These are phyloP conservation scores for Cladosporium austrohemisphaericum DNA, from an alignment of 2,329 filamentous ascomycete genomes.

Conservation along the genomic window DNA sequence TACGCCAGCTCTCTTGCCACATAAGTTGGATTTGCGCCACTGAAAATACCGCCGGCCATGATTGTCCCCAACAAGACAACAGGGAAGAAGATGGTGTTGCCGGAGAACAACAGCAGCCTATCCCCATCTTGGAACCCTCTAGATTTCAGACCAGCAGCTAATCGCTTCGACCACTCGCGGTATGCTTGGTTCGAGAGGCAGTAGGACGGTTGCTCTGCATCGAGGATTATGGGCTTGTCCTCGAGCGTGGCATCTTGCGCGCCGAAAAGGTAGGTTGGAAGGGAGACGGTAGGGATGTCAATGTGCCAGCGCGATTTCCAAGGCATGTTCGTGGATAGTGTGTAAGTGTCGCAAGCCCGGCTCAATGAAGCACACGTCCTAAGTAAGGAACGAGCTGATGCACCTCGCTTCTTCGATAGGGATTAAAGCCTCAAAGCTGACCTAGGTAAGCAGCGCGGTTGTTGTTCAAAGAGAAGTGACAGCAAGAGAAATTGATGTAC, in stretches of 20 bases:
- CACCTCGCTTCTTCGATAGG: too few species aligned
- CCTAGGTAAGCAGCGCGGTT: too few species aligned
- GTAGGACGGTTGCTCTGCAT: conserved; percentile 64
- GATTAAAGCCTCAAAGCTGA: too few species aligned
- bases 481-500: neutral
- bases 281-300: conserved; percentile 43
- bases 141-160: conserved; percentile 62
- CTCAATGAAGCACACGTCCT: too few species aligned
- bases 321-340: conserved; percentile 49
- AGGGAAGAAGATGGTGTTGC: conserved; percentile 71
- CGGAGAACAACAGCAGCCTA: conserved; percentile 68
- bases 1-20: conserved; percentile 69
- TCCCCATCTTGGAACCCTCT: conserved; percentile 65
- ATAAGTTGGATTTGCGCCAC: conserved; percentile 68
- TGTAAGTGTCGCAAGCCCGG: too few species aligned
- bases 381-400: too few species aligned
- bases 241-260: conserved; percentile 41
- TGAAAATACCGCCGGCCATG: conserved; percentile 76
- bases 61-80: conserved; percentile 67
- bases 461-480: neutral
- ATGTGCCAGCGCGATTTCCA: conserved; percentile 50
- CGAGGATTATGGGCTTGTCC: conserved; percentile 53
- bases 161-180: conserved; percentile 66
- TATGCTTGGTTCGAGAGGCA: conserved; percentile 62
- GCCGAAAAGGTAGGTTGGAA: conserved; percentile 49